These are phyloP conservation scores for Cytospora piceicola DNA, from an alignment of 2,329 filamentous ascomycete genomes.

Conservation along the genomic window DNA sequence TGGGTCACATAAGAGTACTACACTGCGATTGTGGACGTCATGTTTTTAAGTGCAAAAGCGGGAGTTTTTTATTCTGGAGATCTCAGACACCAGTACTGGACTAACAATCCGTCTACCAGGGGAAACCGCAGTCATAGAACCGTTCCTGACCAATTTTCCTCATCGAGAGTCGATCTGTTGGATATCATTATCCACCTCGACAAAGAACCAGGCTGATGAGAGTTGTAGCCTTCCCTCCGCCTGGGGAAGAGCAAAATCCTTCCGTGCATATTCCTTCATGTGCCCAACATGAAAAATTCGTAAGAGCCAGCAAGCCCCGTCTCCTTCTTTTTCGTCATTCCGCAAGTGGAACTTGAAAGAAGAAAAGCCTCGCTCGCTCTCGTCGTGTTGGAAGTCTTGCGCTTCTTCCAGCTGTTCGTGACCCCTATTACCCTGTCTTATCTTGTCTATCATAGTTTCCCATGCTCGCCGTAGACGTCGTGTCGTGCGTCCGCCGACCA, in stretches of 20 bases:
- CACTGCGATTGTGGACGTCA: neutral
- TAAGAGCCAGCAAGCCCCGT: conserved; percentile 28
- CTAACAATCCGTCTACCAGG: conserved; percentile 31
- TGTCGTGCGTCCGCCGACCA: conserved; percentile 42
- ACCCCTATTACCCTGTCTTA: conserved; percentile 32
- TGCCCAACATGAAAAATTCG: conserved; percentile 28
- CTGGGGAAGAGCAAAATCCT: conserved; percentile 30
- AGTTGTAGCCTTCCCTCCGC: conserved; percentile 29
- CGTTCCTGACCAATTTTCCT: conserved; percentile 29
- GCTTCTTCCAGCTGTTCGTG: conserved; percentile 30
- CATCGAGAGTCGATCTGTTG: conserved; percentile 27
- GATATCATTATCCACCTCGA: conserved; percentile 27
- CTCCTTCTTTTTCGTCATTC: conserved; percentile 28
- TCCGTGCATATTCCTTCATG: conserved; percentile 30
- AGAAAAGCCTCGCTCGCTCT: conserved; percentile 30
- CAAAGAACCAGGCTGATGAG: conserved; percentile 27
- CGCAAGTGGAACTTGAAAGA: conserved; percentile 27
- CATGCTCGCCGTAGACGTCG: conserved; percentile 31
- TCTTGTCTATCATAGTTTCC: conserved; percentile 33
- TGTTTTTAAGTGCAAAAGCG: conserved; percentile 23
- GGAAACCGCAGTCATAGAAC: conserved; percentile 30
- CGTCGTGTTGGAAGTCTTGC: conserved; percentile 29
- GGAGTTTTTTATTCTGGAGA: conserved; percentile 31
- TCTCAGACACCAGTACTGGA: conserved; percentile 31
- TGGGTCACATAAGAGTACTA: neutral